Conservation (phyloP, 331 rosid genomes). For the Rhamnella rubrinervis region DNA sequence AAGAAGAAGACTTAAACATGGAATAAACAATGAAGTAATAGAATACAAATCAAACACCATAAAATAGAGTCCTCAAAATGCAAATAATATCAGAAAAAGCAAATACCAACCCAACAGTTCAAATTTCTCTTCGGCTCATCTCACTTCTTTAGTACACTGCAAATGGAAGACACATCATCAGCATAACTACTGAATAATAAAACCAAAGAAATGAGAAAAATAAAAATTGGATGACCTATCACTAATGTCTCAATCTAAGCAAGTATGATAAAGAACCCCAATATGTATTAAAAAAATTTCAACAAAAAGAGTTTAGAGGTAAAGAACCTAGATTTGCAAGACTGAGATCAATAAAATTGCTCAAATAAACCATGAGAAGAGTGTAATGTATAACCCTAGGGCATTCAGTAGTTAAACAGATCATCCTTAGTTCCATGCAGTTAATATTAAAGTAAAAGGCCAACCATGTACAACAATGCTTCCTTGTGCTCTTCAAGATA, state of each 20-base stretch:
- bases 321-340: no score
- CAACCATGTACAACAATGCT: no score
- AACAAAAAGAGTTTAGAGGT: no score
- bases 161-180: constrained; percentile 32
- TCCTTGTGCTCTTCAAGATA: background rate
- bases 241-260: background rate
- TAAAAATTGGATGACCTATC: background rate
- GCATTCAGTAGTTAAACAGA: no score
- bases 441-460: no score
- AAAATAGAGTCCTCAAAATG: background rate
- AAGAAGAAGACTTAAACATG: constrained; percentile 6
- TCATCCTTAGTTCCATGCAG: no score
- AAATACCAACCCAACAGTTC: constrained; percentile 9
- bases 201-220: background rate
- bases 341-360: no score
- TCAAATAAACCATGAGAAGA: no score
- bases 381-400: no score
- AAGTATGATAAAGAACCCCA: no score
- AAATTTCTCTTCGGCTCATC: constrained; percentile 19
- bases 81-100: constrained; percentile 20
- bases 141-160: constrained; percentile 89
- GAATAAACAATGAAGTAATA: constrained; percentile 13
- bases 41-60: constrained; percentile 10
- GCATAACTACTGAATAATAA: constrained; percentile 10
- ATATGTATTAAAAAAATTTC: no score